These are phyloP conservation scores for Lophiotrema nucula DNA, from an alignment of 495 filamentous ascomycete genomes.

Conservation along the genomic window DNA sequence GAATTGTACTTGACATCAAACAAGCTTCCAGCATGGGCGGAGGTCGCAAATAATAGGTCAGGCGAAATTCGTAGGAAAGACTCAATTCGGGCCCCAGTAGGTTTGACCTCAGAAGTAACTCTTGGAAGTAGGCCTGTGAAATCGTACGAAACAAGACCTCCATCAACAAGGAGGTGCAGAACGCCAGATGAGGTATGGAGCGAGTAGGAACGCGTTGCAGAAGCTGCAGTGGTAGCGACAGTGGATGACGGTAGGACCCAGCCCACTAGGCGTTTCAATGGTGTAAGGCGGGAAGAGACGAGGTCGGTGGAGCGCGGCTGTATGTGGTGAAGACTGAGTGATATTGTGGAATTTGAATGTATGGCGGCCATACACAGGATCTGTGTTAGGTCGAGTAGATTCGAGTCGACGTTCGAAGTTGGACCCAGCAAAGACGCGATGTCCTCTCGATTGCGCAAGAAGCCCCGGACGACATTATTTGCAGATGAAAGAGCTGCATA, in stretches of 20 bases:
- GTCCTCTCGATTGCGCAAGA: slow-evolving; percentile 50
- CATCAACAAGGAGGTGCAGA: slow-evolving; percentile 52
- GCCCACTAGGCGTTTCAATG: slow-evolving; percentile 27
- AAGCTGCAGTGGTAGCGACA: not conserved
- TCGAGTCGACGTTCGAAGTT: slow-evolving; percentile 11
- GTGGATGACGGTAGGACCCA: slow-evolving; percentile 22
- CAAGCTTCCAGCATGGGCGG: slow-evolving; percentile 26
- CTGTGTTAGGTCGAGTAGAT: slow-evolving; percentile 23
- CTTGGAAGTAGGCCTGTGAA: slow-evolving; percentile 50
- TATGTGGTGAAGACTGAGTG: slow-evolving; percentile 27
- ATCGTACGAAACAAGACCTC: slow-evolving; percentile 50
- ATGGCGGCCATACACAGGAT: slow-evolving; percentile 24
- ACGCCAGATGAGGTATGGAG: slow-evolving; percentile 57
- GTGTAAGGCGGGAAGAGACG: slow-evolving; percentile 19
- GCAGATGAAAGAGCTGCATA: slow-evolving; percentile 42
- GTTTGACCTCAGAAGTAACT: slow-evolving; percentile 22
- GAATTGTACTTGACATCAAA: slow-evolving; percentile 43
- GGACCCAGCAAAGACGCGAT: slow-evolving; percentile 37
- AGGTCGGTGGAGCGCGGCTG: slow-evolving; percentile 17
- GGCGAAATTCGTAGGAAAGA: slow-evolving; percentile 49
- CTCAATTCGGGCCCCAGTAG: not conserved
- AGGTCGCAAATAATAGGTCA: slow-evolving; percentile 32
- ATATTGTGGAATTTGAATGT: not conserved
- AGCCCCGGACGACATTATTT: slow-evolving; percentile 44
- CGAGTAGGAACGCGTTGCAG: too few species aligned